phyloP scores from a whole-genome alignment of 805 yeast species.

The Nakazawaea ambrosiae region DNA sequence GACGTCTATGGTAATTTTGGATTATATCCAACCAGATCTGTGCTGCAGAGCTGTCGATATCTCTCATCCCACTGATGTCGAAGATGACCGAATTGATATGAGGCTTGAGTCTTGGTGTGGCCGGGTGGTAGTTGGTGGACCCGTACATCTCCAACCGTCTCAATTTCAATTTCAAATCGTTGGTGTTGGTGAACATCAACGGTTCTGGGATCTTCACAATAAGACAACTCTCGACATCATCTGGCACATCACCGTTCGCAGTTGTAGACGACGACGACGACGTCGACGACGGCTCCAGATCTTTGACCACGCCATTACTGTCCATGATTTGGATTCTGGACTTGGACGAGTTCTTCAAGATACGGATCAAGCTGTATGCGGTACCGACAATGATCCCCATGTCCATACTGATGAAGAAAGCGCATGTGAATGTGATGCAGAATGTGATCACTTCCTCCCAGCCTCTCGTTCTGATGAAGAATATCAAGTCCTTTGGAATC shows the following conservation, averaged over 20 bases:
- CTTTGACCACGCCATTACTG: constrained; percentile 42
- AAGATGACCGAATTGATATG: constrained; percentile 55
- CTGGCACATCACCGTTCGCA: constrained; percentile 25
- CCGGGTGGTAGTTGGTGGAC: constrained; percentile 69
- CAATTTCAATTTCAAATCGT: constrained; percentile 63
- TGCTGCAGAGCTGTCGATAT: constrained; percentile 73
- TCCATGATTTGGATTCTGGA: constrained; percentile 84
- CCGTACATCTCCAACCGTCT: constrained; percentile 72
- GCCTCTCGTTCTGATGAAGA: constrained; percentile 69
- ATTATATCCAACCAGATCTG: constrained; percentile 64
- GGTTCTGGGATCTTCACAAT: constrained; percentile 85
- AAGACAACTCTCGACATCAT: constrained; percentile 62
- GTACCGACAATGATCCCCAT: constrained; percentile 88
- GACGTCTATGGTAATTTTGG: constrained; percentile 42
- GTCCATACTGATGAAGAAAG: constrained; percentile 74
- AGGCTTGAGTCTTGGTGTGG: constrained; percentile 46
- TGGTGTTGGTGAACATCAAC: constrained; percentile 78
- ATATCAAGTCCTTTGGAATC: constrained; percentile 69
- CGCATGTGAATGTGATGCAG: constrained; percentile 52
- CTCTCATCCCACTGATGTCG: constrained; percentile 78
- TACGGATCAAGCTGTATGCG: constrained; percentile 69
- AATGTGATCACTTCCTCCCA: constrained; percentile 71
- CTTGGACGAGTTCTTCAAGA: constrained; percentile 70
- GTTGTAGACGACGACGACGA: constrained; percentile 66
- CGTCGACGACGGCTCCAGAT: constrained; percentile 19